Base-by-base conservation (phyloP, 1,284 basidiomycete species). In the Ceratobasidium sp. region DNA sequence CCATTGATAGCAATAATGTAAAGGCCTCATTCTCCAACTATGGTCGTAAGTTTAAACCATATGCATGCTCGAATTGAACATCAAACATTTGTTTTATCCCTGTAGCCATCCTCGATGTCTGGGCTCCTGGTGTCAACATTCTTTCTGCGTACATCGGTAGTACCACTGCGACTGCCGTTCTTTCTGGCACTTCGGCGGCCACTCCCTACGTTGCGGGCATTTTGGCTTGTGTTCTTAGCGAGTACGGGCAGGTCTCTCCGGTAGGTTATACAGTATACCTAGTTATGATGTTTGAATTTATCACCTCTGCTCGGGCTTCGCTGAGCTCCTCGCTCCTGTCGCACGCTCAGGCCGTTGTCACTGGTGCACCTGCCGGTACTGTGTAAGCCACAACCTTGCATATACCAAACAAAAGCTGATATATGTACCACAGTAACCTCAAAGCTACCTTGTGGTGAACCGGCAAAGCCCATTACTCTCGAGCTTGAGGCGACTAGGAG, bases 11-110 rank as follows among this genome's bases (percentile, higher is more conserved):
- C 45, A 82, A 78, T 57, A 94, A 97, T 76, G 88, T 90, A 71
- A 88, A 92, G 69, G 94, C 94, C 35, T 94, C 93, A 83, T 96
- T 96, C 83, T 91, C 89, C 76, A 93, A 93, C 83, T 83, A 82
- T 73, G 91, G 91, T 50, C 72, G 80, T 73, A 40, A 93, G 92
- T 75, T 38, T 25, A 34, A 4, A 4, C 43, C 13, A 15, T 29
- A 7, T 17, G n/a, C n/a, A 20, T 27, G 1, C 17, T 52, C 62
- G 27, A 52, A 38, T 8, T 8, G 27, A 10, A 47, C 10, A 10
- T 20, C 22, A 20, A n/a, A n/a, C n/a, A 40, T 40, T n/a, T n/a
- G n/a, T n/a, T n/a, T n/a, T n/a, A n/a, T n/a, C n/a, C n/a, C n/a
- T n/a, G 29, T 20, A 47, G 45, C 45, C 20, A 20, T 47, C 45